These are phyloP conservation scores for Sugiyamaella xylanicola DNA, from an alignment of 1,139 yeast species.

Conservation along the genomic window DNA sequence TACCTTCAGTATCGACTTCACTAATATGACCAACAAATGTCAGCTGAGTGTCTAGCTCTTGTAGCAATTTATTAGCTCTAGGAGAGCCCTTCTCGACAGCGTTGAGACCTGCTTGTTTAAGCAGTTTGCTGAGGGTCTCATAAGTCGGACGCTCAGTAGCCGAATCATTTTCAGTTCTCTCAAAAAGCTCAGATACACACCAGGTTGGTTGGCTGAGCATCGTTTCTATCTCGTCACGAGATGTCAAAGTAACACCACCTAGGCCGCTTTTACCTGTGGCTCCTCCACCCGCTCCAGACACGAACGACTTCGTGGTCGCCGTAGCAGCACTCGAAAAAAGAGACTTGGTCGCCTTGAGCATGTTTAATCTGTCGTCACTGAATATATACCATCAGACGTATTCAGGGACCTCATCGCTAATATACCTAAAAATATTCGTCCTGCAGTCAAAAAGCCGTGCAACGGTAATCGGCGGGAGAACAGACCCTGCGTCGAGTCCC, in stretches of 20 bases:
- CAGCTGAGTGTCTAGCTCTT: slow-evolving; percentile 41
- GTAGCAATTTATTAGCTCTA: slow-evolving; percentile 30
- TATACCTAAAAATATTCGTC: neutral
- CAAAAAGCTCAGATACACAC: slow-evolving; percentile 35
- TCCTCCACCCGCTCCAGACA: neutral
- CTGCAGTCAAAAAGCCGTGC: neutral
- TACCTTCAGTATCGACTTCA: slow-evolving; percentile 39
- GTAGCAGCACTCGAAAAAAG: neutral
- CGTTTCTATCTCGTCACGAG: slow-evolving; percentile 27
- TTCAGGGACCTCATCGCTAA: no score
- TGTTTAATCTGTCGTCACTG: no score
- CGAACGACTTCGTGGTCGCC: neutral
- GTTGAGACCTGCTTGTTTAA: slow-evolving; percentile 36
- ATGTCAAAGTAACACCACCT: slow-evolving; percentile 5
- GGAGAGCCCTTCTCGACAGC: slow-evolving; percentile 27
- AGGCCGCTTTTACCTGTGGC: neutral
- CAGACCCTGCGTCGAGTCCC: neutral
- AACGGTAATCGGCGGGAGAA: slow-evolving; percentile 8
- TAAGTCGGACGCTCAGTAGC: slow-evolving; percentile 29
- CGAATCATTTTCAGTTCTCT: slow-evolving; percentile 20
- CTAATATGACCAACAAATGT: slow-evolving; percentile 43
- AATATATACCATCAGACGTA: no score
- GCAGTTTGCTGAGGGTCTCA: slow-evolving; percentile 33
- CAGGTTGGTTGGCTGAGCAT: slow-evolving; percentile 35
- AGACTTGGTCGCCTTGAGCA: neutral